Evolutionary conservation across 257 asterid species (phyloP).

Genomic region (Solanum pimpinellifolium): DNA sequence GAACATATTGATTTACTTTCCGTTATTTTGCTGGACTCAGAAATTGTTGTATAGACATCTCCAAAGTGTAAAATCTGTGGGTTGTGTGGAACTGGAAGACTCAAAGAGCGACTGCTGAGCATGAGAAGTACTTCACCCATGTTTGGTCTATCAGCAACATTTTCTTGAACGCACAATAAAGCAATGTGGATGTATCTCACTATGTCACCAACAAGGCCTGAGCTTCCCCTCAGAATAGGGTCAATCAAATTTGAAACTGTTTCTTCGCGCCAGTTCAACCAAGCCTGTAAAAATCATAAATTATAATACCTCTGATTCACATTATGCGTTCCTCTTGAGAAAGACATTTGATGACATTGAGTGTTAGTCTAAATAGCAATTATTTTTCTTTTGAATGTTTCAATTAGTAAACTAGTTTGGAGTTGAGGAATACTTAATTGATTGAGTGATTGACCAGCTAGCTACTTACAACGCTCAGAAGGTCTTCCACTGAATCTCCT

Average conservation of each 20-base stretch:
- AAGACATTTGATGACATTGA: neutral
- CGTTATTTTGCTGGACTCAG: neutral
- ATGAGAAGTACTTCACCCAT: conserved; percentile 19
- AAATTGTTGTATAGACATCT: neutral
- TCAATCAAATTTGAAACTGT: conserved; percentile 6
- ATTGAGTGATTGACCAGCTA: neutral
- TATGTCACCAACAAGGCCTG: neutral
- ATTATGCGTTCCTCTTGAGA: neutral
- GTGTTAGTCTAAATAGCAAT: neutral
- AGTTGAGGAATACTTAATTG: neutral
- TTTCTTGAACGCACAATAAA: conserved; percentile 21
- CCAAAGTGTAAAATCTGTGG: neutral
- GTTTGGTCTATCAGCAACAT: conserved; percentile 11
- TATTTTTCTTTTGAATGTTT: neutral
- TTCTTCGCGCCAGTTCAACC: conserved; percentile 13
- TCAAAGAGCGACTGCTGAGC: conserved; percentile 9
- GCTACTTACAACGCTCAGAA: neutral
- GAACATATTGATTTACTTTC: neutral
- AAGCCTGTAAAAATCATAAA: conserved; percentile 1
- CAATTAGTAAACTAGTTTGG: neutral
- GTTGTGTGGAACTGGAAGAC: conserved; percentile 1
- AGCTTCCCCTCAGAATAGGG: neutral
- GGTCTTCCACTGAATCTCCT: neutral
- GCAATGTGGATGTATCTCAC: conserved; percentile 14
- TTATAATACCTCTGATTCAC: neutral